A percentile compares a stretch with the other conserved stretches of the same genome.
phyloP scores from a whole-genome alignment of 768 basidiomycete genomes.

The Ramaria sp. region DNA sequence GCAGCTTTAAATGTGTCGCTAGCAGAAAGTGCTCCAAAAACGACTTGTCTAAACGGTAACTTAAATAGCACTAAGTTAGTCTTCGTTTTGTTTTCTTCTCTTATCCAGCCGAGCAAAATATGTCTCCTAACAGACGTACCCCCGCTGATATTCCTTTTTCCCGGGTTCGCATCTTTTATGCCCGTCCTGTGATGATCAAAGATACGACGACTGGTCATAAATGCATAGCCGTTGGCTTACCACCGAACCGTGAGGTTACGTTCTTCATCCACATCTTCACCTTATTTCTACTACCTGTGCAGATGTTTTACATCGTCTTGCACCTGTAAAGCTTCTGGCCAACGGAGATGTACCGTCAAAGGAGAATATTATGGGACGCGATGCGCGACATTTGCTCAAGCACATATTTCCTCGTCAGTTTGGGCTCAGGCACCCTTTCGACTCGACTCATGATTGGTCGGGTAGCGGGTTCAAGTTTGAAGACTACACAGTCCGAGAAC shows the following conservation, averaged over 20 bases:
- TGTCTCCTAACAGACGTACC: constrained; percentile 23
- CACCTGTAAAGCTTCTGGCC: constrained; percentile 27
- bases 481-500: constrained; percentile 51
- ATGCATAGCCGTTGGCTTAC: constrained; percentile 50
- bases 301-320: constrained; percentile 61
- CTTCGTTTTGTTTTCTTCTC: too few relatives aligned
- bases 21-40: too few relatives aligned
- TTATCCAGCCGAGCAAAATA: neutral
- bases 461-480: constrained; percentile 27
- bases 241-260: constrained; percentile 44
- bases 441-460: constrained; percentile 11
- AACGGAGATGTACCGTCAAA: constrained; percentile 27
- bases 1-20: neutral
- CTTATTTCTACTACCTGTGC: neutral
- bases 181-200: constrained; percentile 29
- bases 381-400: constrained; percentile 60
- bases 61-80: too few relatives aligned
- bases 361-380: constrained; percentile 26
- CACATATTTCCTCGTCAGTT: constrained; percentile 82
- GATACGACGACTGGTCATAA: constrained; percentile 37
- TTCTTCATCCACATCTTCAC: neutral
- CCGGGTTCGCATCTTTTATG: constrained; percentile 58
- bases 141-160: constrained; percentile 41
- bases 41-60: too few relatives aligned
- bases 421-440: constrained; percentile 51